A percentile compares a stretch with the other conserved stretches of the same genome.
These are phyloP conservation scores for Rhizopogon salebrosus DNA, from an alignment of 768 basidiomycete species.

Conservation along the genomic window DNA sequence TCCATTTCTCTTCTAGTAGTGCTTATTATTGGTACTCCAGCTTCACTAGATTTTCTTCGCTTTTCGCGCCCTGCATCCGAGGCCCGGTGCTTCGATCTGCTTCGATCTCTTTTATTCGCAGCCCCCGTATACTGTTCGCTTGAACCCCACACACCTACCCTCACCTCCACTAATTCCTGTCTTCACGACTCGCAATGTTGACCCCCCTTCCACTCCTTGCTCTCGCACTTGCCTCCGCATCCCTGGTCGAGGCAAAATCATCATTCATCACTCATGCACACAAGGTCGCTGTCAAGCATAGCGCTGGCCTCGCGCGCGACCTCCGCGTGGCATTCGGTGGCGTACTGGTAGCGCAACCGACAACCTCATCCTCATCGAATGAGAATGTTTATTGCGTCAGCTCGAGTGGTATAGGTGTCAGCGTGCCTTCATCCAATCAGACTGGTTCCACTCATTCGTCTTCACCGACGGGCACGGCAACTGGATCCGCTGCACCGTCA, in stretches of 20 bases:
- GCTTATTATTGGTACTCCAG: not conserved
- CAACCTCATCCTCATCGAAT: slow-evolving; percentile 16
- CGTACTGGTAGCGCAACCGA: slow-evolving; percentile 42
- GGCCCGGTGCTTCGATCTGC: slow-evolving; percentile 8
- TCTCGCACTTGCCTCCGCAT: slow-evolving; percentile 24
- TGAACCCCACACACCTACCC: not conserved
- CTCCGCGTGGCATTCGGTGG: slow-evolving; percentile 60
- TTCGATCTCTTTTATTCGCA: slow-evolving; percentile 16
- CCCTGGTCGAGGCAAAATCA: slow-evolving; percentile 17
- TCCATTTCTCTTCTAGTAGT: not conserved
- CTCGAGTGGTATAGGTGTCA: slow-evolving; percentile 15
- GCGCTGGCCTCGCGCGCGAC: slow-evolving; percentile 60
- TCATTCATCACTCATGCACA: slow-evolving; percentile 43
- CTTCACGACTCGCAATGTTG: slow-evolving; percentile 17
- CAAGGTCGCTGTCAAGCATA: slow-evolving; percentile 50
- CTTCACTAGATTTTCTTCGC: not conserved
- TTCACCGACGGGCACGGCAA: slow-evolving; percentile 12
- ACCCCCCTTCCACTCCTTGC: slow-evolving; percentile 22
- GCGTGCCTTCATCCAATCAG: slow-evolving; percentile 8
- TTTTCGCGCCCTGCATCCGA: not conserved
- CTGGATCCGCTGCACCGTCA: slow-evolving; percentile 9
- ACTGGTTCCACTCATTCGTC: slow-evolving; percentile 20
- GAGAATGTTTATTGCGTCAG: slow-evolving; percentile 32
- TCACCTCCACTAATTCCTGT: not conserved
- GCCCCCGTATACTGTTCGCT: not conserved